Evolutionary conservation across 169 alveolate species (phyloP), one percentile per base, ranked within the genome.

Genomic region (Cryptosporidium sp.): DNA sequence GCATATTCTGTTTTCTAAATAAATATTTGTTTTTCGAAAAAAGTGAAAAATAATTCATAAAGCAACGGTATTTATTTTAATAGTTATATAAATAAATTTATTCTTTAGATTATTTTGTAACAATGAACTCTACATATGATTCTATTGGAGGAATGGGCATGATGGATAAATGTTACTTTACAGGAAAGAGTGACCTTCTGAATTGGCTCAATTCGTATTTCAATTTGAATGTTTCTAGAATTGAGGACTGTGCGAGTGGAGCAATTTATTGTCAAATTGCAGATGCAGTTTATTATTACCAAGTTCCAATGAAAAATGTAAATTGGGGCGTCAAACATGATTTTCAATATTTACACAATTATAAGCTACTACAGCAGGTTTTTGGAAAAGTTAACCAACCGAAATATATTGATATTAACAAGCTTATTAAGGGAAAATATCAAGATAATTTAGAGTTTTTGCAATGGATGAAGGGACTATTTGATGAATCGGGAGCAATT

Each of bases 381-480:
- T 97, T 98, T 86, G 97, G 94, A 68, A 96, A 95, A 55, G 91
- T 96, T 31, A 96, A 95, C 26, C 94, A 97, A 84, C 94, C 93
- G 39, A 95, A 95, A 86, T 95, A 96, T 86, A 97, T 98, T 65
- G 99, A 97, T 86, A 97, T 97, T 37, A 96, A 96, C 85, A 94
- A 91, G 93, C 93, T 95, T 41, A 95, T 96, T 26, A 97, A 96
- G 71, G 99, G 99, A 21, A 97, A 96, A 85, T 97, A 96, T 92
- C 97, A 97, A 80, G 99, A 98, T 92, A 97, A 98, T 92, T 94
- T 97, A 62, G 99, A 98, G 92, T 97, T 98, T 91, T 91, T 96
- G 48, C 99, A 98, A 92, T 98, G 99, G 99, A 86, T 98, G 86
- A 97, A 98, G 92, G 96, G 98, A n/a, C 96, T 94, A 93, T 97